Evolutionary conservation across 495 filamentous ascomycete genomes (phyloP), one percentile per base, ranked within the genome.

Genomic region (Hapsidospora chrysogenum): DNA sequence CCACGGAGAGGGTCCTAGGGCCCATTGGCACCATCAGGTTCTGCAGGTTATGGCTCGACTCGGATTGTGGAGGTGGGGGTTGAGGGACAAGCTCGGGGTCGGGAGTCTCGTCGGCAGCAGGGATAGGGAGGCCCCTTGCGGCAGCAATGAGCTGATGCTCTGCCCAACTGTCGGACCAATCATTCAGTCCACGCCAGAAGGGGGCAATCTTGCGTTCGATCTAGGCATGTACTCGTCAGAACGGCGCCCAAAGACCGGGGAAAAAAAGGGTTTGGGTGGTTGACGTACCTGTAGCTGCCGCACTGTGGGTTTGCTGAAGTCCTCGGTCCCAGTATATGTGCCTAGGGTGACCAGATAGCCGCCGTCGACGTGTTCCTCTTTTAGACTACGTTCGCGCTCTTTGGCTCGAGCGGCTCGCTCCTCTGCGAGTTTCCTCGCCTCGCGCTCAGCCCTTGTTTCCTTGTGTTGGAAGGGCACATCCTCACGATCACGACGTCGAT

Each of bases 321-420:
- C 89, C 53, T 97, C 89, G 13, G 74, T 62, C 3, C 87, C 82
- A 5, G 80, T 85, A 49, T 97, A 97, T 26, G 85, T 78, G 17
- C 89, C 89, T 53, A 93, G 75, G 0, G 89, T 97, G 26, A 96
- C 89, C 19, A 96, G 58, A 59, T 80, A 96, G 19, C 89, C 89
- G 20, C 89, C 89, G 61, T 96, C 89, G 19, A 94, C 79, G 54
- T 84, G 72, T 46, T 96, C 89, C 44, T 95, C 87, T 43, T 66
- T 78, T 62, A 96, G 80, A 52, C 89, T 97, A 50, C 82, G 68
- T 56, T 94, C 87, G 18, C 86, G 68, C 51, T 97, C 89, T 51
- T 79, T 83, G 30, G 74, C 41, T 26, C 89, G 64, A 13, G 68
- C 69, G 3, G 60, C 54, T 17, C 80, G 70, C 54, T 96, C 89